Percentiles rank a stretch among this genome's conserved stretches.
Conservation (phyloP, 176 grass and related monocot species). For the Eleusine coracana region DNA sequence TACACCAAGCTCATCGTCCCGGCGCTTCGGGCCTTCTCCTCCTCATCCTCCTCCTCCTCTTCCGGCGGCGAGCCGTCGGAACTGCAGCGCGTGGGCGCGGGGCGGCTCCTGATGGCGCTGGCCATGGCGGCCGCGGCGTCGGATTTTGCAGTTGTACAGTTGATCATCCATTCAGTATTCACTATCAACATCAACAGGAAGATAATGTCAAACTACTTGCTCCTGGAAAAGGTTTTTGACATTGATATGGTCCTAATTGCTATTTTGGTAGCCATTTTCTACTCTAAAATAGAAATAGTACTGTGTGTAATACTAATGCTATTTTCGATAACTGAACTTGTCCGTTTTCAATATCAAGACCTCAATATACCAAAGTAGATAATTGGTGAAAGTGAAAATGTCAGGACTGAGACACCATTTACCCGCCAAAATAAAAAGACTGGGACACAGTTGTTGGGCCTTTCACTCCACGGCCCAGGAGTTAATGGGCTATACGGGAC, state of each 20-base stretch:
- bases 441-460: no score
- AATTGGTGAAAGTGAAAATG: no score
- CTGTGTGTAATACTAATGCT: no score
- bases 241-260: neutral
- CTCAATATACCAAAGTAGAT: no score
- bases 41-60: neutral
- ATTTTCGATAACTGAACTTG: no score
- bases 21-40: conserved; percentile 19
- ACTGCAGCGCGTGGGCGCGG: conserved; percentile 75
- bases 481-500: neutral
- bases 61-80: conserved; percentile 47
- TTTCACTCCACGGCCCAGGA: no score
- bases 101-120: conserved; percentile 57
- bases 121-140: conserved; percentile 45
- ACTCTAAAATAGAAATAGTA: neutral
- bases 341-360: no score
- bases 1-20: conserved; percentile 66
- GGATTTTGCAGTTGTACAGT: neutral
- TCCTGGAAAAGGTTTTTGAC: neutral
- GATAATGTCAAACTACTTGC: neutral
- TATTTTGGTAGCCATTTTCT: neutral
- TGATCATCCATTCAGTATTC: neutral
- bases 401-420: no score
- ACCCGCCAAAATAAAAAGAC: no score
- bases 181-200: neutral